Conservation (phyloP, 2,329 filamentous ascomycete species). For the Bipolaris victoriae region DNA sequence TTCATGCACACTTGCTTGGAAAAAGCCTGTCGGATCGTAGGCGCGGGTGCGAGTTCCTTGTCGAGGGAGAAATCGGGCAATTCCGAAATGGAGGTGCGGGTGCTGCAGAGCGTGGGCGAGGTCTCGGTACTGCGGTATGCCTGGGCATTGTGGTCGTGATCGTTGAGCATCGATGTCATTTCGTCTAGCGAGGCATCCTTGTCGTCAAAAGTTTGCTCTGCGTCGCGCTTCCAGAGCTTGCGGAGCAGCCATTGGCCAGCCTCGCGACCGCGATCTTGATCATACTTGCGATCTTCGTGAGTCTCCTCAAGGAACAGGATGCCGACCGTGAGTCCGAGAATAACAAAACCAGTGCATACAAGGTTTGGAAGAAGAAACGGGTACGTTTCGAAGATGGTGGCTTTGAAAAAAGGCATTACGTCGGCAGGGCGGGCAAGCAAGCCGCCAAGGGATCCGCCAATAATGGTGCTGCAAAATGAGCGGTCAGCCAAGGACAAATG, state of each 20-base stretch:
- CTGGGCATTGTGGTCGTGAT: slow-evolving; percentile 56
- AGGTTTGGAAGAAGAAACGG: slow-evolving; percentile 92
- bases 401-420: slow-evolving; percentile 80
- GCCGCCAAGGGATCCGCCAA: slow-evolving; percentile 90
- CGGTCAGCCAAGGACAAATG: slow-evolving; percentile 29
- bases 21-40: slow-evolving; percentile 66
- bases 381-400: slow-evolving; percentile 81
- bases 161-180: slow-evolving; percentile 65
- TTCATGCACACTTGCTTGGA: slow-evolving; percentile 84
- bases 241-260: slow-evolving; percentile 71
- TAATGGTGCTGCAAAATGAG: slow-evolving; percentile 70
- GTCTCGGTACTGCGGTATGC: slow-evolving; percentile 66
- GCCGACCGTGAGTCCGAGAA: slow-evolving; percentile 77
- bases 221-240: slow-evolving; percentile 39
- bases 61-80: slow-evolving; percentile 46
- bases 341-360: slow-evolving; percentile 81
- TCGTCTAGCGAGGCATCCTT: slow-evolving; percentile 62
- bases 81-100: slow-evolving; percentile 39
- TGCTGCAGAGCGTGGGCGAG: slow-evolving; percentile 57
- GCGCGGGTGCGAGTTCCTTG: slow-evolving; percentile 30
- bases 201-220: slow-evolving; percentile 42
- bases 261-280: slow-evolving; percentile 77
- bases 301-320: slow-evolving; percentile 93
- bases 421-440: slow-evolving; percentile 84
- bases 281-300: slow-evolving; percentile 78